Base-by-base conservation (phyloP, 208 protist species). In the Crithidia bombi region DNA sequence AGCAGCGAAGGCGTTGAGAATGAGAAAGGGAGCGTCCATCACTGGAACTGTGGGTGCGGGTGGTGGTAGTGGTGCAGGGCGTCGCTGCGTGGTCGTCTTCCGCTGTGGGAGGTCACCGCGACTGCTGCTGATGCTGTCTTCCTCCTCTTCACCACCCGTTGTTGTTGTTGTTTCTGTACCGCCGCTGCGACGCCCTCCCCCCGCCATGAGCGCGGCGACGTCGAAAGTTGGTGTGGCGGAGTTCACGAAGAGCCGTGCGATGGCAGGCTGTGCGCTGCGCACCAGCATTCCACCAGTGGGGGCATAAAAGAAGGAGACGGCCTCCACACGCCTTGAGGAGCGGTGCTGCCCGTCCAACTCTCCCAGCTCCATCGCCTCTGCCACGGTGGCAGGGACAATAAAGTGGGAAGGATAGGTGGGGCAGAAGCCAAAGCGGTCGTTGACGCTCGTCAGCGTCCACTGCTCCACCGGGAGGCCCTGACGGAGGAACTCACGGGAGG, bases 231-330 rank as follows among this genome's bases (percentile, higher is more conserved):
- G 64, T 12, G 62, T 70, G 39, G 52, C 67, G 17, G 50, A 55
- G 19, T 55, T 54, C 19, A 67, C 57, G 38, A 69, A 76, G 33
- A 55, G 57, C 10, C 58, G 23, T 5, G 65, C 65, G 25, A 75
- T 67, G 12, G 86, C 67, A 11, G 93, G 95, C 62, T 98, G 95
- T 15, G 78, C 65, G 49, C 82, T 87, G 39, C 95, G 66, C 19
- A 85, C 82, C 33, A 96, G 73, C 38, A 77, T 73, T 7, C 73
- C 71, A 36, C 78, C 56, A 6, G 72, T 85, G 9, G 76, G 49
- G 10, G 76, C 51, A 55, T 92, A 80, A 59, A 78, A 79, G 79
- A 86, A 98, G 21, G 75, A 69, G 5, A 97, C 65, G 0, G 81
- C 82, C 26, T 94, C 93, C 46, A 98, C 78, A 12, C 96, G 78